A percentile compares a stretch with the other conserved stretches of the same genome.
Evolutionary conservation across 805 yeast genomes (phyloP).

Genomic region (Millerozyma miso): DNA sequence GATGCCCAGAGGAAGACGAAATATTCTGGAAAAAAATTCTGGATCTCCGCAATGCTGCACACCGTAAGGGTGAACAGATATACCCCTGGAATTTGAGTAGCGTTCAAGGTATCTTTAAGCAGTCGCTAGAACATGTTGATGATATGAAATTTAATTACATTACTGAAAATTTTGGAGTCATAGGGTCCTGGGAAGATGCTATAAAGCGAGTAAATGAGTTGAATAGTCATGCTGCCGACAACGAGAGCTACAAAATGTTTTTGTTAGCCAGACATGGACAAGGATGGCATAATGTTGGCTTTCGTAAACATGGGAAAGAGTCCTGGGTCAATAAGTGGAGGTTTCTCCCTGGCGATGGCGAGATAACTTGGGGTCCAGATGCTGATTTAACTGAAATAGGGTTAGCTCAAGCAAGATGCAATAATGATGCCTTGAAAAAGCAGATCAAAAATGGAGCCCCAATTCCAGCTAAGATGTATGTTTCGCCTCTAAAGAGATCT

Average conservation of each 20-base stretch:
- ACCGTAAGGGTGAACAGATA: slow-evolving; percentile 14
- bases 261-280: slow-evolving; percentile 64
- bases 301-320: slow-evolving; percentile 45
- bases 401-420: slow-evolving; percentile 46
- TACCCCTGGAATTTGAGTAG: slow-evolving; percentile 40
- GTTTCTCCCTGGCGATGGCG: slow-evolving; percentile 47
- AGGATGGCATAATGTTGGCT: slow-evolving; percentile 56
- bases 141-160: slow-evolving; percentile 40
- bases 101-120: slow-evolving; percentile 46
- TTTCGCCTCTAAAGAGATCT: slow-evolving; percentile 59
- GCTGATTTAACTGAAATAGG: slow-evolving; percentile 54
- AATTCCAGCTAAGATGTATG: slow-evolving; percentile 47
- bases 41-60: slow-evolving; percentile 10
- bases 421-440: slow-evolving; percentile 36
- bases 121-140: slow-evolving; percentile 35
- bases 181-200: slow-evolving; percentile 34
- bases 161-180: slow-evolving; percentile 39
- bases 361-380: slow-evolving; percentile 53
- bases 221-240: slow-evolving; percentile 24
- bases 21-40: slow-evolving; percentile 10
- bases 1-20: slow-evolving; percentile 16
- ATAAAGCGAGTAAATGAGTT: slow-evolving; percentile 23
- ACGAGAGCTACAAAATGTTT: slow-evolving; percentile 41
- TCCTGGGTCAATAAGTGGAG: slow-evolving; percentile 57
- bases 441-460: slow-evolving; percentile 45